Conservation (phyloP, 306 rosid species). For the Prunus salicina region DNA sequence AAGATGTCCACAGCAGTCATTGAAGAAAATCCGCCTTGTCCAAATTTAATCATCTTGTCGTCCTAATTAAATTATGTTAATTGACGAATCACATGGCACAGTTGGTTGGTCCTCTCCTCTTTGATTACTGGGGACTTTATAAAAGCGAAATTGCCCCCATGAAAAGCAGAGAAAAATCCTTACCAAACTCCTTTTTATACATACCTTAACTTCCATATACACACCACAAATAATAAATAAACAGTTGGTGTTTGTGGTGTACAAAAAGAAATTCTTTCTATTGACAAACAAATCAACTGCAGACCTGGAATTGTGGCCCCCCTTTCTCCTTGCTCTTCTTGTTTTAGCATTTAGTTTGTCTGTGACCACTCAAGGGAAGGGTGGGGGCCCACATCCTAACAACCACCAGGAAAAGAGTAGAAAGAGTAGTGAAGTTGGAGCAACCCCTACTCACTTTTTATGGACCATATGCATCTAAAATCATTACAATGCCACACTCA, state of each 20-base stretch:
- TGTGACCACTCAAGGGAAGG: background rate
- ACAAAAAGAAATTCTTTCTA: background rate
- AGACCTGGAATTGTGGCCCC: background rate
- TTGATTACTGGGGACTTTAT: conserved; percentile 1
- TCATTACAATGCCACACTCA: no score
- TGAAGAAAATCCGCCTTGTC: background rate
- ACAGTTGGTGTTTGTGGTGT: no score
- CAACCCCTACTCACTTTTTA: no score
- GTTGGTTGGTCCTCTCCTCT: background rate
- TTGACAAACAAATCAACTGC: background rate
- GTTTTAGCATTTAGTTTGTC: background rate
- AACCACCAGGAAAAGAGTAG: no score
- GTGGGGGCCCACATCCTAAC: no score
- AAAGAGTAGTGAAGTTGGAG: no score
- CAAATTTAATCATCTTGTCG: background rate
- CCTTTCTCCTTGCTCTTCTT: background rate
- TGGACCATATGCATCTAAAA: no score
- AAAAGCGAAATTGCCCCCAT: background rate
- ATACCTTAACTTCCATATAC: no score
- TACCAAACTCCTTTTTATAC: background rate
- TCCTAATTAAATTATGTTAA: no score
- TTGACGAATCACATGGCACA: conserved; percentile 1
- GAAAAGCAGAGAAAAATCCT: background rate
- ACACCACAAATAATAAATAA: no score
- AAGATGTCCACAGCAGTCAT: background rate